Evolutionary conservation across 805 yeast species (phyloP).

Genomic region (Nakazawaea populi): DNA sequence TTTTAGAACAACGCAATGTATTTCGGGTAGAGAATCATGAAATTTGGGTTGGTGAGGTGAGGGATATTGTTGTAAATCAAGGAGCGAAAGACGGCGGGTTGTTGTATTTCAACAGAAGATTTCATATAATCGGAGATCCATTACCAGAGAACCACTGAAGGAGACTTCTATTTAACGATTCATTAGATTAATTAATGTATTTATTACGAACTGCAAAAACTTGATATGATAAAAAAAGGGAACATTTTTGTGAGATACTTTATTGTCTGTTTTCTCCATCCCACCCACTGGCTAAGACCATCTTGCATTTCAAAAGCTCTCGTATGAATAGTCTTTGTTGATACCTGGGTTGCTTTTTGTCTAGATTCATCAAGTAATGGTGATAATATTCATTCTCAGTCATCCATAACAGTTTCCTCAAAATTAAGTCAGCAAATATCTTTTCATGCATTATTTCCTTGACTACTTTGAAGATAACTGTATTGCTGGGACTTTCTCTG

Average conservation of each 20-base stretch:
- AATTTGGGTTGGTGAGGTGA: constrained; percentile 80
- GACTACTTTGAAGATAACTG: background rate
- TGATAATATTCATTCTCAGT: background rate
- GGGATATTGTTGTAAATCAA: constrained; percentile 37
- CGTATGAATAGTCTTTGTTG: background rate
- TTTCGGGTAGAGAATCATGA: constrained; percentile 78
- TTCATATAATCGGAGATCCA: constrained; percentile 36
- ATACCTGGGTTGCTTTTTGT: background rate
- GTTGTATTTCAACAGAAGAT: constrained; percentile 56
- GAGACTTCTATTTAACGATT: background rate
- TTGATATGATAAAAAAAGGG: background rate
- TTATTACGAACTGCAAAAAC: too few relatives aligned
- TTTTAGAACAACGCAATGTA: constrained; percentile 50
- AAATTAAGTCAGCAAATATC: background rate
- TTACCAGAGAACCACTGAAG: constrained; percentile 6
- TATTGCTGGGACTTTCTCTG: background rate
- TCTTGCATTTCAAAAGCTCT: background rate
- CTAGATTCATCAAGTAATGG: background rate
- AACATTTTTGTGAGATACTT: background rate
- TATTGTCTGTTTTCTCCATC: background rate
- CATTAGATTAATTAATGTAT: too few relatives aligned
- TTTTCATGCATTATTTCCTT: background rate
- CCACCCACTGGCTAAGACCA: background rate
- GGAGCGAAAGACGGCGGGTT: constrained; percentile 52
- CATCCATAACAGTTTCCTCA: constrained; percentile 1